Evolutionary conservation across 306 rosid genomes (phyloP).

Genomic region (Sechiopsis laciniata): DNA sequence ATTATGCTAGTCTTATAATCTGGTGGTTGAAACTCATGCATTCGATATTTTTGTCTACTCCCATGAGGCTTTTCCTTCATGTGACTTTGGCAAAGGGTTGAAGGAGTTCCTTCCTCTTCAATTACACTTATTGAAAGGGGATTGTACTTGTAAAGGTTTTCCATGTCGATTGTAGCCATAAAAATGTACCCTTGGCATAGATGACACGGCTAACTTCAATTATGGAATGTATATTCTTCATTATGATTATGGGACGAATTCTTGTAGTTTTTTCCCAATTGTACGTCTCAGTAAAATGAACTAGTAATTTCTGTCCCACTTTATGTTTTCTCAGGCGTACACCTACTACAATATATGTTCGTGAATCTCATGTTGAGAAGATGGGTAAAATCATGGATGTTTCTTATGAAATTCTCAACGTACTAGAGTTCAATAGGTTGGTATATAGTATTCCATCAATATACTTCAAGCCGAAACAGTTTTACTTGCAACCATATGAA

Average conservation of each 20-base stretch:
- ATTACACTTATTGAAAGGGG: background rate
- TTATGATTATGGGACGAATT: background rate
- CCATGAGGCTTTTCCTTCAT: background rate
- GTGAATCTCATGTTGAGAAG: conserved; percentile 86
- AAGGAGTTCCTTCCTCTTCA: background rate
- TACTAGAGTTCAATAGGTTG: conserved; percentile 92
- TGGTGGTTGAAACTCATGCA: conserved; percentile 8
- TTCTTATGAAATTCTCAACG: conserved; percentile 84
- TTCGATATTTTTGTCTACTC: conserved; percentile 11
- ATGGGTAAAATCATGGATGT: conserved; percentile 64
- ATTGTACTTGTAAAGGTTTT: background rate
- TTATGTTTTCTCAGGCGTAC: conserved; percentile 62
- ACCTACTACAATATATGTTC: conserved; percentile 77
- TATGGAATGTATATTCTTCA: conserved; percentile 14
- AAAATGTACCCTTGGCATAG: background rate
- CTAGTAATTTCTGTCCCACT: background rate
- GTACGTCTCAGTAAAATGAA: background rate
- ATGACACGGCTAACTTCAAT: background rate
- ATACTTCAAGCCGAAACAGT: conserved; percentile 1
- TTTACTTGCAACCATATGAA: conserved; percentile 14
- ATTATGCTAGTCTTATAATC: background rate
- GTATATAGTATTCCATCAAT: conserved; percentile 11
- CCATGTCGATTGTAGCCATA: background rate
- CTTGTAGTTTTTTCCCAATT: background rate
- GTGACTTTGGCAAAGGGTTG: conserved; percentile 12